These are phyloP conservation scores for Plantago major DNA, from an alignment of 257 asterid genomes.

Conservation along the genomic window DNA sequence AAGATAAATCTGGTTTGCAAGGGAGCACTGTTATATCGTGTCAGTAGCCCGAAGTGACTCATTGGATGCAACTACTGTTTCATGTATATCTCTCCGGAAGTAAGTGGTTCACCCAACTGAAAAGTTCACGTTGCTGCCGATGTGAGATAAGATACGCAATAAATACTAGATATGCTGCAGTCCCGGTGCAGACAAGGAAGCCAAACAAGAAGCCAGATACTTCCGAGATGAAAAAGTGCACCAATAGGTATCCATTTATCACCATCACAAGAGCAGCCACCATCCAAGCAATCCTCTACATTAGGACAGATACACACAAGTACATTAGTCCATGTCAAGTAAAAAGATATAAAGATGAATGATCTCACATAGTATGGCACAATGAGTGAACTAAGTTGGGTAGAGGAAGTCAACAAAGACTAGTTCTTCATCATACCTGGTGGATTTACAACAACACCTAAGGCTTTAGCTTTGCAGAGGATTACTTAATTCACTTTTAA, in stretches of 20 bases:
- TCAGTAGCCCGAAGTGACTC: neutral
- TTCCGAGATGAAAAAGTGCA: constrained; percentile 74
- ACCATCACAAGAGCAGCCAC: constrained; percentile 88
- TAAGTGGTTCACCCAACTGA: constrained; percentile 39
- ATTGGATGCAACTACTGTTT: constrained; percentile 3
- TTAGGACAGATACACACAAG: constrained; percentile 4
- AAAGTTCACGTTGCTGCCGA: constrained; percentile 39
- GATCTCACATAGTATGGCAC: no score
- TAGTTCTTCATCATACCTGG: no score
- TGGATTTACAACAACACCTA: no score
- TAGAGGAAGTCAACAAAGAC: no score
- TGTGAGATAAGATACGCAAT: constrained; percentile 68
- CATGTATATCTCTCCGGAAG: constrained; percentile 32
- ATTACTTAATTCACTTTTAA: no score
- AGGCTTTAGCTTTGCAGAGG: no score
- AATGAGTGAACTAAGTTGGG: no score
- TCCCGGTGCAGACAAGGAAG: constrained; percentile 45
- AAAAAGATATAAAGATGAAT: no score
- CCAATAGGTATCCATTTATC: constrained; percentile 84
- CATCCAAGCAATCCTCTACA: constrained; percentile 84
- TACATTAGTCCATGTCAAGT: neutral
- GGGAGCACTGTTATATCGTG: neutral
- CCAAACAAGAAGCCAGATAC: constrained; percentile 59
- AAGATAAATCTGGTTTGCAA: constrained; percentile 6
- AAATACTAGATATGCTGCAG: constrained; percentile 64